These are phyloP conservation scores for Mycena floridula DNA, from an alignment of 768 basidiomycete species.

Conservation along the genomic window DNA sequence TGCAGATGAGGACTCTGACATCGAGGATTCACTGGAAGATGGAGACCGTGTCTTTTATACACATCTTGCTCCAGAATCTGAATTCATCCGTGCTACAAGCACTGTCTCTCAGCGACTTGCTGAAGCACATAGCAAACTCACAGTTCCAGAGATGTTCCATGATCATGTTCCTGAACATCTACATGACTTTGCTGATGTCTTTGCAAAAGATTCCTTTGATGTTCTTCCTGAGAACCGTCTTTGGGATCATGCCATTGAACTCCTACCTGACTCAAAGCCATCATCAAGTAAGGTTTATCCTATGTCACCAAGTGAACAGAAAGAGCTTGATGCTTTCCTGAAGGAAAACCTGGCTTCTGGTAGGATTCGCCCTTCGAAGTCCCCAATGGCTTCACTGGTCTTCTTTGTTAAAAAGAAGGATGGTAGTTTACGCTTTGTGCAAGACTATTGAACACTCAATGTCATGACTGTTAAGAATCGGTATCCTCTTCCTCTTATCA, in stretches of 20 bases:
- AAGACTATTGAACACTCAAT: constrained; percentile 27
- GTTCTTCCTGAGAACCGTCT: too few species aligned
- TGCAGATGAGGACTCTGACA: too few species aligned
- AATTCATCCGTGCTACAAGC: constrained; percentile 1
- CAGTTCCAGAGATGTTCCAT: neutral
- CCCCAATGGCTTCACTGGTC: too few species aligned
- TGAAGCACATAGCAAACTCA: neutral
- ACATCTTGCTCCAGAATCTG: neutral
- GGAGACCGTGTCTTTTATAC: constrained; percentile 1
- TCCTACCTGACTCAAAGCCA: too few species aligned
- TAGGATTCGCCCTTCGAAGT: too few species aligned
- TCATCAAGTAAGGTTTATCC: too few species aligned
- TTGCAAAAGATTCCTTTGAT: too few species aligned
- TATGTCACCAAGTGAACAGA: too few species aligned
- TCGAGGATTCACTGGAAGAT: neutral
- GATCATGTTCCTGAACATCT: neutral
- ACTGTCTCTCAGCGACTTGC: constrained; percentile 5
- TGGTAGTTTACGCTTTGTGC: constrained; percentile 18
- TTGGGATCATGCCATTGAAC: too few species aligned
- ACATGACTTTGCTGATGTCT: constrained; percentile 3
- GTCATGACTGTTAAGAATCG: constrained; percentile 16
- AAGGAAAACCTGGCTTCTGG: too few species aligned
- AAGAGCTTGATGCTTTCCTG: too few species aligned
- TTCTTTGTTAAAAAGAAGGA: constrained; percentile 31
- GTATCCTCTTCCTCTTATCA: constrained; percentile 22